Evolutionary conservation across 164 flowering plant species (phyloP).

Genomic region (Piper longum): DNA sequence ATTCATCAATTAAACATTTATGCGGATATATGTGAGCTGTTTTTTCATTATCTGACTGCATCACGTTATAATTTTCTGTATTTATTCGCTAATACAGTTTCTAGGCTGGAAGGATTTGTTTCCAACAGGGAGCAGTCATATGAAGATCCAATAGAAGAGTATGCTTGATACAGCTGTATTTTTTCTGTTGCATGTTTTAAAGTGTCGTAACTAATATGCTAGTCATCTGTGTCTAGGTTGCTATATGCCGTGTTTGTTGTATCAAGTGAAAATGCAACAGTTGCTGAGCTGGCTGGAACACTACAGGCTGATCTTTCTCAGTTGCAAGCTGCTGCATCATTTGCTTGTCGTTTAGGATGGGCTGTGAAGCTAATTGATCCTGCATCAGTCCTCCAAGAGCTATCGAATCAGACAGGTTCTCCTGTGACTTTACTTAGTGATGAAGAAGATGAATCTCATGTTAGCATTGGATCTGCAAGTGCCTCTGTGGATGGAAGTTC

Average conservation of each 20-base stretch:
- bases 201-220: conserved; percentile 1
- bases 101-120: conserved; percentile 97
- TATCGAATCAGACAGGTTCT: conserved; percentile 32
- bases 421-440: conserved; percentile 40
- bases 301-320: conserved; percentile 91
- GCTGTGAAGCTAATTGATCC: conserved; percentile 90
- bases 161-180: conserved; percentile 18
- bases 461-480: conserved; percentile 42
- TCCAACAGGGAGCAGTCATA: conserved; percentile 97
- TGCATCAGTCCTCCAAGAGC: conserved; percentile 70
- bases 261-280: conserved; percentile 95
- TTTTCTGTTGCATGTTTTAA: neutral
- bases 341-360: conserved; percentile 96
- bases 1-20: too few species aligned
- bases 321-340: conserved; percentile 98
- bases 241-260: conserved; percentile 98
- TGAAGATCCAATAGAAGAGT: conserved; percentile 99
- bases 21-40: too few species aligned
- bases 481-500: conserved; percentile 35
- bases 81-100: conserved; percentile 41
- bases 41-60: too few species aligned
- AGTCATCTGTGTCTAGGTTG: conserved; percentile 42
- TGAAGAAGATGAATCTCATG: conserved; percentile 62
- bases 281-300: conserved; percentile 89
- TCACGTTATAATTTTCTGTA: neutral